Conservation (phyloP, 257 asterid species). For the Linaria vulgaris region DNA sequence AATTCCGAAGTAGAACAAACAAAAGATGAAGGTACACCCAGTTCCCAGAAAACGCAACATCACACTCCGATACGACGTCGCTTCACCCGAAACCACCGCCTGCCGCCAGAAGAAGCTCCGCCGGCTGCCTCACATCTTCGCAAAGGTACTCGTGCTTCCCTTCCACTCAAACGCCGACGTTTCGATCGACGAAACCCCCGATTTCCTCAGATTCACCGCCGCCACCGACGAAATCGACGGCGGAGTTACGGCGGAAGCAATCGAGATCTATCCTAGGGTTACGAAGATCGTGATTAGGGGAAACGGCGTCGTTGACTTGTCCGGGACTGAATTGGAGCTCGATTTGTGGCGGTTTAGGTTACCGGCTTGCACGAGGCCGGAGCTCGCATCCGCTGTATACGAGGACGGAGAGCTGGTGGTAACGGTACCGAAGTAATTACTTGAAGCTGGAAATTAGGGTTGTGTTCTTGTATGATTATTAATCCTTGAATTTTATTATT, state of each 20-base stretch:
- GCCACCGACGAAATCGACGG: conserved; percentile 43
- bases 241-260: conserved; percentile 52
- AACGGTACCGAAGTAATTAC: conserved; percentile 62
- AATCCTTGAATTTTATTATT: too few species aligned
- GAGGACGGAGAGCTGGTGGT: conserved; percentile 67
- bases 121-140: conserved; percentile 76
- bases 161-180: conserved; percentile 65
- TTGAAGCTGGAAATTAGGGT: conserved; percentile 36
- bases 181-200: conserved; percentile 47
- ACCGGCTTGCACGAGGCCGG: conserved; percentile 51
- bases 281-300: conserved; percentile 61
- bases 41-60: conserved; percentile 47
- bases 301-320: conserved; percentile 33
- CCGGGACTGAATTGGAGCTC: conserved; percentile 56
- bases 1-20: too few species aligned
- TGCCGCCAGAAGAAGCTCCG: conserved; percentile 63
- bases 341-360: conserved; percentile 79
- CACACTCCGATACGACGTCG: conserved; percentile 59
- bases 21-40: conserved; percentile 65
- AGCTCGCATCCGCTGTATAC: conserved; percentile 48
- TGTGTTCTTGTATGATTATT: conserved; percentile 63
- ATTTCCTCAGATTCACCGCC: conserved; percentile 49
- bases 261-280: conserved; percentile 72
- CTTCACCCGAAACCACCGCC: conserved; percentile 42
- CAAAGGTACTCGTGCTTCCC: conserved; percentile 71